Base-by-base conservation (phyloP, 2,329 filamentous ascomycete species). In the Ophiostoma angusticollis region DNA sequence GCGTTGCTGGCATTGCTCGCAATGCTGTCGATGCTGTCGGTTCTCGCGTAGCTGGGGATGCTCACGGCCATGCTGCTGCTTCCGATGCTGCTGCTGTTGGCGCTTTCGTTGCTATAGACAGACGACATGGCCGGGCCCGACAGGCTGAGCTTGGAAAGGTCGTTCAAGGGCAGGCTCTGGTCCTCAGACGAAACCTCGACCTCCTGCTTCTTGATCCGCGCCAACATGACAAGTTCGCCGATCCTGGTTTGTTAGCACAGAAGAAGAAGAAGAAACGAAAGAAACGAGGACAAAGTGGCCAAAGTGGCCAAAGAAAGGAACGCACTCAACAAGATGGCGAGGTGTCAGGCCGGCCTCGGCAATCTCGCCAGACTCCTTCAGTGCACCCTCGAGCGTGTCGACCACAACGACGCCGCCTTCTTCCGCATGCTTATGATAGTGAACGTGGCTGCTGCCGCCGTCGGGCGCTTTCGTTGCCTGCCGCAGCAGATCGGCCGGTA, bases 351-450 rank as follows among this genome's bases (percentile, higher is more conserved):
- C 78, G 0, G 84, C 84, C 47, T 84, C 74, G 9, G 93, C 80
- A 34, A 96, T 66, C 62, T 96, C 89, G 0, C 89, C 89, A 0
- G 87, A 82, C 54, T 94, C 84, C 49, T 78, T 78, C 31, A 94
- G 56, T 32, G 80, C 86, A 0, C 82, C 83, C 21, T 84, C 78
- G 0, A 93, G 65, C 9, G 80, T 87, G 52, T 85, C 81, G 5
- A 85, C 81, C 5, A 84, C 68, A 19, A 85, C 66, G 12, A 72
- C 75, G 0, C 74, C 75, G 0, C 75, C 76, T 48, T 81, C 78
- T 3, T 64, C 55, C 0, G 73, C 74, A 45, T 78, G 73, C 50
- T 69, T 81, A 54, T 85, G 80, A 43, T 75, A 75, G 53, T 84
- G 79, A 9, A 69, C 59, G 35, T 67, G 78, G 12, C 69, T 59